phyloP scores from a whole-genome alignment of 1,284 basidiomycete species.

The Porodaedalea pini region DNA sequence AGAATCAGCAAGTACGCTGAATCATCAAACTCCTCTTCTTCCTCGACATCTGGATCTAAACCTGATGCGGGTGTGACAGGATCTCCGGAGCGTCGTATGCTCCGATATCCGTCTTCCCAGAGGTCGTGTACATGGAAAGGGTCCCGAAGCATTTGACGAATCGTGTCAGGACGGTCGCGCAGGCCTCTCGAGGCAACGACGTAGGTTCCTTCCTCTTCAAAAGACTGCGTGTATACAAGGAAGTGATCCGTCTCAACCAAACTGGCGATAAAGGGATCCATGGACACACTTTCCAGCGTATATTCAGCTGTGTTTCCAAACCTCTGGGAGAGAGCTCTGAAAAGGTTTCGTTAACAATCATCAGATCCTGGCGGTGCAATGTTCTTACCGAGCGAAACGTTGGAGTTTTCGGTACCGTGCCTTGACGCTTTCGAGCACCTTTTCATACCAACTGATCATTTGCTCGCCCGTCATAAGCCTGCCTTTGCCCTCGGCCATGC shows the following conservation, averaged over 20 bases:
- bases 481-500: conserved; percentile 13
- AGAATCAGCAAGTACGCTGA: conserved; percentile 79
- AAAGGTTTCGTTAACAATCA: conserved; percentile 1
- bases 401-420: conserved; percentile 92
- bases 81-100: conserved; percentile 27
- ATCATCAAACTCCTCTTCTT: conserved; percentile 37
- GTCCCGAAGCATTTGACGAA: conserved; percentile 80
- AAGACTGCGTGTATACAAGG: conserved; percentile 87
- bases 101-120: conserved; percentile 51
- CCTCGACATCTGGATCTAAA: conserved; percentile 48
- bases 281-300: conserved; percentile 73
- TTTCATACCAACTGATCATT: conserved; percentile 85
- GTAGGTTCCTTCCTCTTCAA: conserved; percentile 93
- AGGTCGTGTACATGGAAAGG: conserved; percentile 77
- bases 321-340: conserved; percentile 74
- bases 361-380: neutral
- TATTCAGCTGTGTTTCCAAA: conserved; percentile 98
- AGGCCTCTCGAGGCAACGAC: conserved; percentile 86
- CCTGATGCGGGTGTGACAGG: conserved; percentile 46
- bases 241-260: conserved; percentile 90
- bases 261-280: conserved; percentile 78
- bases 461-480: conserved; percentile 74
- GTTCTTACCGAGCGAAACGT: conserved; percentile 78
- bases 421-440: conserved; percentile 91
- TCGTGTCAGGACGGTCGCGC: conserved; percentile 76